These are phyloP conservation scores for Chytriomyces confervae DNA, from an alignment of 192 early-diverging fungal genomes.

Conservation along the genomic window DNA sequence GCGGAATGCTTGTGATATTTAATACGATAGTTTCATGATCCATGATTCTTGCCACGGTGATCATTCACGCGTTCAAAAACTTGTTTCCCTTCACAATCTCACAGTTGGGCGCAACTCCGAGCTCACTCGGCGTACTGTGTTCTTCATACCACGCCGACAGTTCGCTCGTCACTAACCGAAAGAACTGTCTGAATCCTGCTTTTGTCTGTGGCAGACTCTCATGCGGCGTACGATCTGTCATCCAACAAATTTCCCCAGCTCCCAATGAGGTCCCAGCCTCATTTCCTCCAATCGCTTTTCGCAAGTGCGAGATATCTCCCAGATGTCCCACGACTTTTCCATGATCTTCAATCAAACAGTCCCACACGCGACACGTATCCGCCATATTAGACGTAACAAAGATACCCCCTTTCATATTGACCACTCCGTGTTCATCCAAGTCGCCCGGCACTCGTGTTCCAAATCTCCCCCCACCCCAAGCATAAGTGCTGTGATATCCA, in stretches of 20 bases:
- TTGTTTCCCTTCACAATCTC: conserved; percentile 8
- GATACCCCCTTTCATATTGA: conserved; percentile 13
- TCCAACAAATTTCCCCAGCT: conserved; percentile 1
- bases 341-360: conserved; percentile 10
- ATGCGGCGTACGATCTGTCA: conserved; percentile 14
- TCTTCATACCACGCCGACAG: neutral
- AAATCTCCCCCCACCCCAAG: conserved; percentile 1
- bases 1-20: too few species aligned
- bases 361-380: neutral
- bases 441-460: neutral
- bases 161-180: conserved; percentile 3
- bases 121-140: neutral
- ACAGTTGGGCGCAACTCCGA: neutral
- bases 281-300: neutral
- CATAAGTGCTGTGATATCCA: neutral
- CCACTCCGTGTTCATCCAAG: neutral
- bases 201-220: neutral
- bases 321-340: neutral
- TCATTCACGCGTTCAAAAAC: neutral
- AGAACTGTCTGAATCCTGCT: conserved; percentile 12
- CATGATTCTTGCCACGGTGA: too few species aligned
- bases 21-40: too few species aligned
- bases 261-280: neutral
- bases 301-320: conserved; percentile 7
- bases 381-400: conserved; percentile 3